Evolutionary conservation across 2,329 filamentous ascomycete species (phyloP).

Genomic region (Stagonosporopsis cucurbitacearum): DNA sequence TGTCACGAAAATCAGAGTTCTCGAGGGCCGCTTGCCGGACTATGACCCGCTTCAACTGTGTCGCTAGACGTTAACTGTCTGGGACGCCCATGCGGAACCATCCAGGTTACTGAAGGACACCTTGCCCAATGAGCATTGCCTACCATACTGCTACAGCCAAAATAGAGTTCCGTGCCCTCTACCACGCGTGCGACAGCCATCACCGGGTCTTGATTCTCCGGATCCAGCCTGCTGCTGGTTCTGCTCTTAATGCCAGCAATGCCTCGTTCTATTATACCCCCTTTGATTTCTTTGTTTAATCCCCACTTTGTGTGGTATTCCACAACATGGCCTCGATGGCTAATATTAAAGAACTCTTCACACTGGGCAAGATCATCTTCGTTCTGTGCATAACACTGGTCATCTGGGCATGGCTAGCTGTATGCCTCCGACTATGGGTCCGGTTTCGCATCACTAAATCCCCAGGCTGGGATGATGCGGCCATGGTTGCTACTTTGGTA

Average conservation of each 20-base stretch:
- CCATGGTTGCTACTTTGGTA: slow-evolving; percentile 40
- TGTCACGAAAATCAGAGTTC: slow-evolving; percentile 10
- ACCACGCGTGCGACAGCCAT: slow-evolving; percentile 16
- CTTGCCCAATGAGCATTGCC: slow-evolving; percentile 19
- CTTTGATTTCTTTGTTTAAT: slow-evolving; percentile 10
- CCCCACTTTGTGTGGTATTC: slow-evolving; percentile 17
- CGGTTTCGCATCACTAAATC: slow-evolving; percentile 42
- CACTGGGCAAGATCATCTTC: slow-evolving; percentile 30
- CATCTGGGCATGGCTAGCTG: slow-evolving; percentile 36
- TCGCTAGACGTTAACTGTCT: slow-evolving; percentile 33
- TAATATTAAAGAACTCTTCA: slow-evolving; percentile 25
- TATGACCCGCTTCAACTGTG: slow-evolving; percentile 12
- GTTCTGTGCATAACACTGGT: slow-evolving; percentile 36
- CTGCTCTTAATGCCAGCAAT: slow-evolving; percentile 23
- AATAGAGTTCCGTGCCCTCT: slow-evolving; percentile 25
- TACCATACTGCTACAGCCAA: slow-evolving; percentile 2
- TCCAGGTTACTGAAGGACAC: slow-evolving; percentile 17
- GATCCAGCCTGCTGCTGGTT: not conserved
- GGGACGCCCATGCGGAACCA: slow-evolving; percentile 24
- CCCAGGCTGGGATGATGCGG: slow-evolving; percentile 44
- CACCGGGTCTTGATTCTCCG: slow-evolving; percentile 21
- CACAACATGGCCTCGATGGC: slow-evolving; percentile 11
- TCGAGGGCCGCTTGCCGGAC: slow-evolving; percentile 17
- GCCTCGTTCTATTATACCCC: slow-evolving; percentile 9
- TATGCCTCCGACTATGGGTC: slow-evolving; percentile 44